Conservation (phyloP, 2,329 filamentous ascomycete species). For the Cytospora piceicola region DNA sequence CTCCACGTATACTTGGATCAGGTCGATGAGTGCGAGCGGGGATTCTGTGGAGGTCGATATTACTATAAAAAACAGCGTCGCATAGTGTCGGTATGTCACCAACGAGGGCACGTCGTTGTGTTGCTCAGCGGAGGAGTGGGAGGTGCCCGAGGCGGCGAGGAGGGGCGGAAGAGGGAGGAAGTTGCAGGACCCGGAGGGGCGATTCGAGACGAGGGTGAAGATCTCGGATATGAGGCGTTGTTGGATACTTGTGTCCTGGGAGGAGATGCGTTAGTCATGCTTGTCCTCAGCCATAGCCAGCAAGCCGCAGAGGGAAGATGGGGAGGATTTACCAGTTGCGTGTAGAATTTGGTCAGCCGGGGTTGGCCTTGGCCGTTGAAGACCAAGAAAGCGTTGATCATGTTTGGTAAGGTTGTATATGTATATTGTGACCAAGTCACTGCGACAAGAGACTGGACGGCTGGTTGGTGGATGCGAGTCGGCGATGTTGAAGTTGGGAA, state of each 20-base stretch:
- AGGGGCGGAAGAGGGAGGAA: constrained; percentile 82
- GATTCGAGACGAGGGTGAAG: constrained; percentile 91
- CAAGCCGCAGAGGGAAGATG: neutral
- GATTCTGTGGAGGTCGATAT: constrained; percentile 97
- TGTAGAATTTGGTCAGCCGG: constrained; percentile 97
- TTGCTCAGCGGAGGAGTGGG: constrained; percentile 65
- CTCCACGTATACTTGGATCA: constrained; percentile 98
- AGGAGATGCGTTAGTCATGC: neutral
- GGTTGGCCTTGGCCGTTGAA: constrained; percentile 99
- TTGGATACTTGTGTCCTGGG: constrained; percentile 94
- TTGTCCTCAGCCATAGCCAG: neutral
- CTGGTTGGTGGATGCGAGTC: neutral
- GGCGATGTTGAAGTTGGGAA: neutral
- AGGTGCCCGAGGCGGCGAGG: constrained; percentile 64
- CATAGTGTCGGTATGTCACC: constrained; percentile 97
- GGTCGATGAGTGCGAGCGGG: constrained; percentile 89
- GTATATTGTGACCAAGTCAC: neutral
- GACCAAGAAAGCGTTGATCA: constrained; percentile 99
- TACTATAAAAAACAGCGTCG: constrained; percentile 97
- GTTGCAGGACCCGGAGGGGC: constrained; percentile 91
- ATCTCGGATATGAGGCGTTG: constrained; percentile 97
- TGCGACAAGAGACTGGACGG: too few relatives aligned
- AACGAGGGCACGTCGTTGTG: constrained; percentile 91
- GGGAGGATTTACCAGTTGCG: constrained; percentile 71
- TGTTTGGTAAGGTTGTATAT: constrained; percentile 47